Base-by-base conservation (phyloP, 306 rosid genomes). In the Neltuma alba region DNA sequence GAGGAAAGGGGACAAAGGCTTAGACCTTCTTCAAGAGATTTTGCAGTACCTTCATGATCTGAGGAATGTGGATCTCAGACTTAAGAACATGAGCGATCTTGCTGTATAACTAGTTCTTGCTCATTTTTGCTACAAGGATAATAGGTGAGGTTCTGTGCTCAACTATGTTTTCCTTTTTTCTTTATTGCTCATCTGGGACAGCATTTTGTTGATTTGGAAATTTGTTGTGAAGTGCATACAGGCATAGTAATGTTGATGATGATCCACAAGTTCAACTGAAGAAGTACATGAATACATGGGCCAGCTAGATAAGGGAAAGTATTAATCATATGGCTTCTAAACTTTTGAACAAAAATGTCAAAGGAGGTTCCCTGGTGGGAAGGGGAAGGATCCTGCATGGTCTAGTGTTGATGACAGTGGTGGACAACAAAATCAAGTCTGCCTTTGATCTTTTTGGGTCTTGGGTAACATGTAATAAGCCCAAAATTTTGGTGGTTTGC, bases 31-130 rank as follows among this genome's bases (percentile, higher is more conserved):
- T 6, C 48, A 38, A 66, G 96, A 95, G 85, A 95, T 95, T 86
- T 81, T 95, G 78, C 93, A 91, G 34, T 97, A 93, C 84, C 98
- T 95, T 78, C 98, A 97, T 5, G 97, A 89, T 86, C 88, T 95
- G 21, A 90, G 95, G 87, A 91, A 80, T 73, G 97, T 95, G 13
- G 99, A 95, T 34, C 82, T 82, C 75, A 88, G 90, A 42, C 85
- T 83, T 48, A 90, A 76, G 72, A 91, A 86, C 62, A 80, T 82
- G 23, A 90, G 79, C 54, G 92, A 89, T 63, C 70, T 76, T 83
- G 69, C 79, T 23, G 70, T 87, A 69, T 91, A 82, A 82, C 14
- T 65, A 82, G 34, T 42, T 28, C 2, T 3, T 58, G 86, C 85
- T 83, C 72, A 73, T 72, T 70, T 37, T 37, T 82, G 58, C 64